Base-by-base conservation (phyloP, 1,284 basidiomycete genomes). In the Clitocybe nebularis region DNA sequence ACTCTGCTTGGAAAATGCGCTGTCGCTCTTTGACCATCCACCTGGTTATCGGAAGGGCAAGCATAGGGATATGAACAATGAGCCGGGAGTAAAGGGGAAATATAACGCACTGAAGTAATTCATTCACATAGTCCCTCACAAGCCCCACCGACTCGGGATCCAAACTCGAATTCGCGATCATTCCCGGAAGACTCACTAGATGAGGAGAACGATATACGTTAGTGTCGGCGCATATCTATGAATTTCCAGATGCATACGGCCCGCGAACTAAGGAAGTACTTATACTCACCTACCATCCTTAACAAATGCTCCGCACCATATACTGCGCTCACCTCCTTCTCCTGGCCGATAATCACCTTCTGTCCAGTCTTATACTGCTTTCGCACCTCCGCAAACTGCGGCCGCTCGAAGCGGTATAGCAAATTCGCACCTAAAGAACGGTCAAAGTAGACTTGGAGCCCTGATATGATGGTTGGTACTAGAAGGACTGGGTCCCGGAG, bases 241-340 rank as follows among this genome's bases (percentile, higher is more conserved):
- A n/a, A n/a, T n/a, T n/a, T n/a, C n/a, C n/a, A n/a, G n/a, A n/a
- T n/a, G n/a, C n/a, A n/a, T n/a, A n/a, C n/a, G n/a, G n/a, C n/a
- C n/a, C n/a, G n/a, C n/a, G n/a, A n/a, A n/a, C n/a, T n/a, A n/a
- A n/a, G 5, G 6, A 16, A 17, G 11, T 23, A 9, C 5, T 7
- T n/a, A 17, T 9, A 30, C 82, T 47, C 52, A 96, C 93, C 94
- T 50, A 99, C 75, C 74, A 99, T 84, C 39, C 95, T 72, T 46
- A 98, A 62, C 10, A 99, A 62, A 63, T 99, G 95, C 61, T 99
- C 95, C 3, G 91, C 93, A 0, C 95, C 96, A 57, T 99, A 99
- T 13, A 97, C 77, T 41, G 80, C 72, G 59, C 90, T 93, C 79
- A 96, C 90, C 53, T 92, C 85, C 59, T 84, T 87, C 57, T 89